Conservation (phyloP, 208 protist genomes). For the Zelonia costaricensis region DNA sequence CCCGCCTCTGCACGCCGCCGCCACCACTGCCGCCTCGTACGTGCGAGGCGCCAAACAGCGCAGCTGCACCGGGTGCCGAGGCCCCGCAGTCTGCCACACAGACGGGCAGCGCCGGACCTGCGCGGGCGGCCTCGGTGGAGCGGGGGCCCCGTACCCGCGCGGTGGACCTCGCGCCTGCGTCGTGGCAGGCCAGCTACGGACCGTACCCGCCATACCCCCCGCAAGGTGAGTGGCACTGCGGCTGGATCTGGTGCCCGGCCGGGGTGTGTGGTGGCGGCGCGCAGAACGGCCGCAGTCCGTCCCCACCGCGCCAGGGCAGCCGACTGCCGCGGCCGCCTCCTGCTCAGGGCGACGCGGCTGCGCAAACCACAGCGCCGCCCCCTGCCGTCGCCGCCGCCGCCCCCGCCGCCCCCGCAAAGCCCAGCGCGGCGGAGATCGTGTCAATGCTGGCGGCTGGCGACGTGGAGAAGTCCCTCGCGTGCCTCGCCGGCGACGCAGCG, state of each 20-base stretch:
- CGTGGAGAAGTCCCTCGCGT: conserved; percentile 25
- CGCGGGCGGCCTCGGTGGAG: background rate
- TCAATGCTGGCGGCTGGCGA: conserved; percentile 30
- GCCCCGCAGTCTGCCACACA: no score
- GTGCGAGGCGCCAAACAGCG: no score
- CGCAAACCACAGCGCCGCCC: background rate
- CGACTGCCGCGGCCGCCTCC: background rate
- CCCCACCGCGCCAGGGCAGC: background rate
- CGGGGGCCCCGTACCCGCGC: background rate
- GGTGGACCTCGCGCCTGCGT: background rate
- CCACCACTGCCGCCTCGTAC: background rate
- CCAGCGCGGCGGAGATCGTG: conserved; percentile 32
- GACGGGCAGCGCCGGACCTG: no score
- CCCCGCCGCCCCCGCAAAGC: conserved; percentile 9
- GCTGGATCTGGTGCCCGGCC: conserved; percentile 13
- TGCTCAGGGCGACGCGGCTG: background rate
- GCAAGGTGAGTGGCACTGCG: conserved; percentile 11
- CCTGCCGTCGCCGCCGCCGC: conserved; percentile 10
- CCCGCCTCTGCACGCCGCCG: background rate
- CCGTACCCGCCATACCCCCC: background rate
- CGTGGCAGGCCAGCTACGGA: background rate
- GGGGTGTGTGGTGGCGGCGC: background rate
- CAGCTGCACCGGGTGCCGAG: no score
- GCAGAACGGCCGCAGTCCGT: background rate
- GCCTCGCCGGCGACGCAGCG: conserved; percentile 4